Base-by-base conservation (phyloP, 371 early-diverging fungal genomes). In the Mortierella sp. region DNA sequence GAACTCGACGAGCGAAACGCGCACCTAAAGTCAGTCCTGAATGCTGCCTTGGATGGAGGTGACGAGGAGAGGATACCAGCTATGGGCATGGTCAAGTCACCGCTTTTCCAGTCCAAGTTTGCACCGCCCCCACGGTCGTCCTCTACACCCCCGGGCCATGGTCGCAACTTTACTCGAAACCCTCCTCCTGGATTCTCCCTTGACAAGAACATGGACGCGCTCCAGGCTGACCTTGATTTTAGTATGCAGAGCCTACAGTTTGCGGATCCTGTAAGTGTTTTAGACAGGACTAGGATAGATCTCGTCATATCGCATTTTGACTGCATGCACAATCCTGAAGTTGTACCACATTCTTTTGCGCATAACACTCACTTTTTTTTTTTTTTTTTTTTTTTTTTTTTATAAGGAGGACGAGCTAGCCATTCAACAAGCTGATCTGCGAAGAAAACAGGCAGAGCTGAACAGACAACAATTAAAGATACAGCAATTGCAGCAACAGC, bases 121-220 rank as follows among this genome's bases (percentile, higher is more conserved):
- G 64, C 82, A 1, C 86, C 88, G 1, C 87, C 87, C 0, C 83
- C 80, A 23, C 86, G 90, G 6, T 82, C 89, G 1, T 85, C 89
- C 6, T 89, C 89, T 1, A 89, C 89, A 0, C 90, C 90, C 21
- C 90, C 90, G 9, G 74, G 82, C 30, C 90, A 86, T 46, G 63
- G 70, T 26, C 84, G 81, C 45, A 68, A 73, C 46, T 79, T 75
- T 72, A 57, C 75, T 67, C 76, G 77, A 58, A 67, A 81, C 44
- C 70, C 57, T n/a, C 66, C 75, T 37, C 72, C 77, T 62, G 71
- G 75, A 29, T 71, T 71, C n/a, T 64, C 72, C 14, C 37, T 71
- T 37, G 80, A 76, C 37, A 69, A 72, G 29, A 57, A 67, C 7
- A 46, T 55, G 14, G 82, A 72, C 23, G 19, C 60, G 9, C 28